A percentile compares a stretch with the other conserved stretches of the same genome.
These are phyloP conservation scores for Aureobasidium subglaciale DNA, from an alignment of 2,329 filamentous ascomycete species.

Conservation along the genomic window DNA sequence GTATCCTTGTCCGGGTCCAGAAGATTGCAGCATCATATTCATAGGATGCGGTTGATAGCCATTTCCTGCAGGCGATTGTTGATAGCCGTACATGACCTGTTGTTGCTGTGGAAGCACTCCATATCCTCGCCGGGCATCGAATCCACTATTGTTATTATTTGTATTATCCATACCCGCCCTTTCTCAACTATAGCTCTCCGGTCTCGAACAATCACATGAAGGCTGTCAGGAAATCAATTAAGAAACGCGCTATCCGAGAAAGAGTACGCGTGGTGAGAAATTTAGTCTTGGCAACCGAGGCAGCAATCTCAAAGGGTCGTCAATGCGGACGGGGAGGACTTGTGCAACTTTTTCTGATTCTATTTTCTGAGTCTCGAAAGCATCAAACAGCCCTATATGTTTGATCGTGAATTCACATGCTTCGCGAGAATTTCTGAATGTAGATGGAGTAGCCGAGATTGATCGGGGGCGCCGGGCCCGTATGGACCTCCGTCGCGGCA, in stretches of 20 bases:
- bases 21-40: constrained; percentile 19
- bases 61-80: background rate
- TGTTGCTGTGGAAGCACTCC: constrained; percentile 7
- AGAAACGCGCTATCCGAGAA: background rate
- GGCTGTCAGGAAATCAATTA: background rate
- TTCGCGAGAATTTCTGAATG: constrained; percentile 4
- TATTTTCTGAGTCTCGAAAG: background rate
- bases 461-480: background rate
- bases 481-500: background rate
- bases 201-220: constrained; percentile 3
- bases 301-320: background rate
- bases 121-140: constrained; percentile 3
- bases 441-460: constrained; percentile 3
- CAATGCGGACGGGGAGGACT: background rate
- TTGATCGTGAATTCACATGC: constrained; percentile 4
- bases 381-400: background rate
- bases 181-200: background rate
- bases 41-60: constrained; percentile 18
- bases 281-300: constrained; percentile 11
- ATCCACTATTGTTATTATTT: constrained; percentile 4
- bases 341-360: background rate
- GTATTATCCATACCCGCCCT: constrained; percentile 9
- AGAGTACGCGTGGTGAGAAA: constrained; percentile 10
- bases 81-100: constrained; percentile 12
- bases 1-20: background rate